Percentiles rank a stretch among this genome's conserved stretches.
Conservation (phyloP, 2,329 filamentous ascomycete species). For the Hymenoscyphus repandus region DNA sequence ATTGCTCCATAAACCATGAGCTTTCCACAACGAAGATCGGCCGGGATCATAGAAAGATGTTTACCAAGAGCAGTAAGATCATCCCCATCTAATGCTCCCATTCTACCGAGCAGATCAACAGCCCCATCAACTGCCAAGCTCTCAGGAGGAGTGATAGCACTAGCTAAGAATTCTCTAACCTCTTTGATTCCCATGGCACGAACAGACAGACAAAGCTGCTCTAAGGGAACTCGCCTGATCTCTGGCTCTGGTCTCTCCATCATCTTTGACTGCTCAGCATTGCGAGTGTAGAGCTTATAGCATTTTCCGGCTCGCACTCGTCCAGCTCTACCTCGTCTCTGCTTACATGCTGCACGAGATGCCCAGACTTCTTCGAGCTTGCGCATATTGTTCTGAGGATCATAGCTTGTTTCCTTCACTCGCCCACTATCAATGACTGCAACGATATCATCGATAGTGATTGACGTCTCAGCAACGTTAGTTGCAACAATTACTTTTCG, state of each 20-base stretch:
- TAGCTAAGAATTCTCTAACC: slow-evolving; percentile 73
- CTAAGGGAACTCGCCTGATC: slow-evolving; percentile 85
- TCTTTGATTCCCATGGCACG: slow-evolving; percentile 90
- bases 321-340: slow-evolving; percentile 86
- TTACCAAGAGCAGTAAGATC: slow-evolving; percentile 86
- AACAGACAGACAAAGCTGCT: slow-evolving; percentile 91
- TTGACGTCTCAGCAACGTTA: slow-evolving; percentile 96
- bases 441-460: slow-evolving; percentile 96
- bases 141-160: slow-evolving; percentile 85
- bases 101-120: slow-evolving; percentile 69
- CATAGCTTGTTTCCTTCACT: slow-evolving; percentile 95
- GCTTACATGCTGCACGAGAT: slow-evolving; percentile 88
- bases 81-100: slow-evolving; percentile 83
- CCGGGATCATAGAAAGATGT: slow-evolving; percentile 91
- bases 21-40: slow-evolving; percentile 88
- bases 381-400: slow-evolving; percentile 87
- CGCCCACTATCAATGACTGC: slow-evolving; percentile 92
- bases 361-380: slow-evolving; percentile 94
- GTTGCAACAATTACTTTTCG: slow-evolving; percentile 92
- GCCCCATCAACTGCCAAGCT: slow-evolving; percentile 81
- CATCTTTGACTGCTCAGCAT: slow-evolving; percentile 78
- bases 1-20: slow-evolving; percentile 92
- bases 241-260: slow-evolving; percentile 84
- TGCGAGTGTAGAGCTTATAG: slow-evolving; percentile 91
- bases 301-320: slow-evolving; percentile 86